Evolutionary conservation across 257 asterid genomes (phyloP), one percentile per base, ranked within the genome.

Genomic region (Primulina huaijiensis): DNA sequence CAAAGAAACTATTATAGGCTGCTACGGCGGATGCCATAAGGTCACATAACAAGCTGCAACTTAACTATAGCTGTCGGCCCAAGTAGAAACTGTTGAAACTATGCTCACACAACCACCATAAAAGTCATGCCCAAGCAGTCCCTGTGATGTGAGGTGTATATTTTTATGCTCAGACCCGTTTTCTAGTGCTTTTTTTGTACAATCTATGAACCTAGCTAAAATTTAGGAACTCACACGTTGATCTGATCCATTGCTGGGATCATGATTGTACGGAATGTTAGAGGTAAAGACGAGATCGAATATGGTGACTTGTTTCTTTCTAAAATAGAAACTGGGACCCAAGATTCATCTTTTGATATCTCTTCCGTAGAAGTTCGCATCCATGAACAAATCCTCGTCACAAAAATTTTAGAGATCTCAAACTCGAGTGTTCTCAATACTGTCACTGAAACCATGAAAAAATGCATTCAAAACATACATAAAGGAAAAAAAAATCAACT

Each of bases 291-390:
- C 50, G 99, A 93, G 74, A 93, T 93, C 66, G 95, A 71, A 79
- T 90, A 93, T 7, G 96, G 96, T 29, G 99, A 93, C 78, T 89
- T 89, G 79, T 93, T 93, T 83, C 97, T 90, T 79, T 93, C 96
- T 79, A 93, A 80, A 73, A 87, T 81, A 67, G 99, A 93, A 66
- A 93, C 96, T 3, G 96, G 89, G 33, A 93, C 77, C 97, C 97
- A 93, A 59, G 96, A 74, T 78, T 93, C 99, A 67, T 86, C 91
- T 75, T 83, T 89, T n/a, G 95, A 82, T 81, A 93, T 83, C 83
- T 89, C 96, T 69, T 90, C 96, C 58, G 92, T 81, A 69, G 96
- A 85, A 71, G 87, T 75, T 53, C 95, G 90, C 96, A 93, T 93
- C 99, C 97, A 93, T 30, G 97, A 87, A 85, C 99, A 89, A 40